Percentiles rank a stretch among this genome's conserved stretches.
phyloP scores from a whole-genome alignment of 1,284 basidiomycete species.

The Moesziomyces sp. region DNA sequence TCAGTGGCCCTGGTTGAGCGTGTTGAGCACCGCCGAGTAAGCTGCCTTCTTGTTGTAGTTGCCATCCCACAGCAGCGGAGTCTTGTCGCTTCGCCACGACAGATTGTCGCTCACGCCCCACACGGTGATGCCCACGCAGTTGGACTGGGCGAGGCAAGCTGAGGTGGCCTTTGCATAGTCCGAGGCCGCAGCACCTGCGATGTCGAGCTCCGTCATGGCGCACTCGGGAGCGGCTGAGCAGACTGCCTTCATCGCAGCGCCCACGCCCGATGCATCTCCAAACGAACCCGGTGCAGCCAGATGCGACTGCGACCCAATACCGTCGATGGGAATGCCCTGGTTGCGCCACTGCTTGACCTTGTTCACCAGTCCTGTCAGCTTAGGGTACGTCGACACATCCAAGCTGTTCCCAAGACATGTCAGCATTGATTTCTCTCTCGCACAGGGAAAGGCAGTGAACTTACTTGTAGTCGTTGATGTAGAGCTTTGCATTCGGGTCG shows the following conservation, averaged over 20 bases:
- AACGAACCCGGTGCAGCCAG: conserved; percentile 13
- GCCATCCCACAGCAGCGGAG: conserved; percentile 17
- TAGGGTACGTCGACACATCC: conserved; percentile 10
- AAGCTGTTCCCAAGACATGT: too few species aligned
- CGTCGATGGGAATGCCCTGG: conserved; percentile 25
- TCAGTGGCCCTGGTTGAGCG: conserved; percentile 8
- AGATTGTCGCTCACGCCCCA: conserved; percentile 22
- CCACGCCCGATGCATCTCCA: conserved; percentile 11
- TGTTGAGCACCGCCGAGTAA: conserved; percentile 22
- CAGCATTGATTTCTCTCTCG: too few species aligned
- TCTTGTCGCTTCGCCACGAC: conserved; percentile 8
- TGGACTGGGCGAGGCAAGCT: conserved; percentile 15
- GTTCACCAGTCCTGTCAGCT: conserved; percentile 7
- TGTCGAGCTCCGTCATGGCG: conserved; percentile 31
- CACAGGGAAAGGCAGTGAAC: neutral
- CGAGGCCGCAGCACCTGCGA: conserved; percentile 1
- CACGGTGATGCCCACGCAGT: conserved; percentile 25
- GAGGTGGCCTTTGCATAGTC: conserved; percentile 13
- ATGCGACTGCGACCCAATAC: conserved; percentile 29
- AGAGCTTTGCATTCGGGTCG: conserved; percentile 22
- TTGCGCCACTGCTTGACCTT: conserved; percentile 28
- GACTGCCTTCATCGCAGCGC: conserved; percentile 9
- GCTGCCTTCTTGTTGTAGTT: conserved; percentile 26
- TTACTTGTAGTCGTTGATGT: conserved; percentile 37
- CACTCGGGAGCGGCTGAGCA: conserved; percentile 18